A percentile compares a stretch with the other conserved stretches of the same genome.
These are phyloP conservation scores for Vitis vinifera DNA, from an alignment of 164 flowering plant species.

Conservation along the genomic window DNA sequence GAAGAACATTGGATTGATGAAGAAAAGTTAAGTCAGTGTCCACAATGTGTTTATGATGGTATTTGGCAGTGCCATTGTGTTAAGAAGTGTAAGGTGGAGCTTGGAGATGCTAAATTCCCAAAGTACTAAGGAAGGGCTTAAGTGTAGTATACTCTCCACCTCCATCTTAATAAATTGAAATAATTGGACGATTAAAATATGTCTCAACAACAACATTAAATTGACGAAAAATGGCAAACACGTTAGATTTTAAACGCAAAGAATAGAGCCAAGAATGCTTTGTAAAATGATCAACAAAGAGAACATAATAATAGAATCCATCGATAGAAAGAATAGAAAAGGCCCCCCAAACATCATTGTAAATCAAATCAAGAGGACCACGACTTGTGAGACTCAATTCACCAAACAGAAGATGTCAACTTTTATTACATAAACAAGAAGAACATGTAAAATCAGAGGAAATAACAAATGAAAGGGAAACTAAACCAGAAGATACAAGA, in stretches of 20 bases:
- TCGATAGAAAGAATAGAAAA: no score
- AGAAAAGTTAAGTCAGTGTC: neutral
- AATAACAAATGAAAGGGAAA: neutral
- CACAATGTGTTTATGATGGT: neutral
- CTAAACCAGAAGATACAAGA: neutral
- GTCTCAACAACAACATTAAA: no score
- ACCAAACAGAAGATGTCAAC: neutral
- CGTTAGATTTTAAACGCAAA: no score
- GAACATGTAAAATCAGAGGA: neutral
- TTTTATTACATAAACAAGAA: neutral
- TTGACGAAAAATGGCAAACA: no score
- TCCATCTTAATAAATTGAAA: neutral
- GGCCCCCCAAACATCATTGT: neutral
- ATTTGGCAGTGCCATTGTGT: neutral
- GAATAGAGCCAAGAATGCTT: no score
- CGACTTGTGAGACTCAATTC: neutral
- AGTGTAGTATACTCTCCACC: neutral
- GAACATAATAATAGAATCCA: no score
- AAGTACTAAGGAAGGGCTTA: neutral
- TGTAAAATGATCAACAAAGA: no score
- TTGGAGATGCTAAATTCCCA: neutral
- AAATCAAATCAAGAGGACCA: neutral
- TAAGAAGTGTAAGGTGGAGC: neutral
- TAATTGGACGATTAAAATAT: neutral
- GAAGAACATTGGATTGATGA: neutral